Conservation (phyloP, 2,329 filamentous ascomycete species). For the Nothophaeocryptopus gaeumannii region DNA sequence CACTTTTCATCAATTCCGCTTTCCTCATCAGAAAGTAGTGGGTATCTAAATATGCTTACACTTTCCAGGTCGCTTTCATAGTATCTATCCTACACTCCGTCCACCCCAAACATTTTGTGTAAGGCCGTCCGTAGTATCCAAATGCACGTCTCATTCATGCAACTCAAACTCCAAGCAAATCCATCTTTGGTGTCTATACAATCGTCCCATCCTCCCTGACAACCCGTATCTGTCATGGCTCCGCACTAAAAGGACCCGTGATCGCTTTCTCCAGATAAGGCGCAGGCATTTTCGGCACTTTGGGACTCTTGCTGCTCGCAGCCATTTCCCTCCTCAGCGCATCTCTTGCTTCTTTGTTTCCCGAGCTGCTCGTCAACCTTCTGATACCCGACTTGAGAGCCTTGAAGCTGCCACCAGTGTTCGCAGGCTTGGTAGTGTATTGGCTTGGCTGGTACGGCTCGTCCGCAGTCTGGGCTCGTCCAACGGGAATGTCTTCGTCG, state of each 20-base stretch:
- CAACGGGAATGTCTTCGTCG: constrained; percentile 65
- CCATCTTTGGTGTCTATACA: too few relatives aligned
- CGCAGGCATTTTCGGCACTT: constrained; percentile 49
- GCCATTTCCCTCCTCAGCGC: constrained; percentile 32
- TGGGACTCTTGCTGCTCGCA: constrained; percentile 41
- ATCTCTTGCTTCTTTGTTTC: constrained; percentile 38
- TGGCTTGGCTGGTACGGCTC: constrained; percentile 18
- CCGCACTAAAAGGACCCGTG: constrained; percentile 33
- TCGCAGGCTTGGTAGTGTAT: constrained; percentile 38
- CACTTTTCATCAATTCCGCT: too few relatives aligned
- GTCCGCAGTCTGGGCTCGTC: constrained; percentile 33
- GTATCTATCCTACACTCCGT: too few relatives aligned
- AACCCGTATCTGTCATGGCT: constrained; percentile 24
- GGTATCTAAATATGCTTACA: too few relatives aligned
- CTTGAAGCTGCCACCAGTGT: constrained; percentile 38
- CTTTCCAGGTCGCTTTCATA: too few relatives aligned
- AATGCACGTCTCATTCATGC: too few relatives aligned
- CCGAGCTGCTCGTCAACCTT: constrained; percentile 57
- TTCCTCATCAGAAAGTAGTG: too few relatives aligned
- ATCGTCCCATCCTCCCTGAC: too few relatives aligned
- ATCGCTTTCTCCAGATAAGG: constrained; percentile 30
- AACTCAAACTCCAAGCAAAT: too few relatives aligned
- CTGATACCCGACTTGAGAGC: constrained; percentile 56
- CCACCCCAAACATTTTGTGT: too few relatives aligned
- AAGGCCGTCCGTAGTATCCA: too few relatives aligned